These are phyloP conservation scores for Colletotrichum eleusines DNA, from an alignment of 2,329 filamentous ascomycete genomes.

Conservation along the genomic window DNA sequence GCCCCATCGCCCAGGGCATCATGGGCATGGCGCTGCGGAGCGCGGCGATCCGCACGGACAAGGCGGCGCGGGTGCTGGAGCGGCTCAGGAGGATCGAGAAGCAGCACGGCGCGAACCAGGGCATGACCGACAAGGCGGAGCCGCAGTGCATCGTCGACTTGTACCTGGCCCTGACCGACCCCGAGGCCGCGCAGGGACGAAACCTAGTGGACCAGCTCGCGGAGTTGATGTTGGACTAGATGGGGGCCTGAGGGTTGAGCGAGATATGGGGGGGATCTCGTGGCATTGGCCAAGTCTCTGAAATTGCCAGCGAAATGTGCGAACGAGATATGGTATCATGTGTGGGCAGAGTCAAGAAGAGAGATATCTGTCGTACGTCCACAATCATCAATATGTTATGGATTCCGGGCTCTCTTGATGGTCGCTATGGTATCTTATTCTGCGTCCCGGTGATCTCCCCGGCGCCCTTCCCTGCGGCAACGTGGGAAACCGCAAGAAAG, in stretches of 20 bases:
- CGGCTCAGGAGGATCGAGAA: background rate
- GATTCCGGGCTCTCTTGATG: background rate
- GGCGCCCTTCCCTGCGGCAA: background rate
- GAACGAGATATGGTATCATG: no score
- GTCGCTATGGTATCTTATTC: no score
- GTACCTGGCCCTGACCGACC: conserved; percentile 10
- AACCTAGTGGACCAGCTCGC: conserved; percentile 9
- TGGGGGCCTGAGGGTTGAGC: background rate
- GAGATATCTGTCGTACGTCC: no score
- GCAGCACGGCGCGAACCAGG: background rate
- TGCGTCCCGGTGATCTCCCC: background rate
- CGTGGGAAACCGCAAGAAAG: background rate
- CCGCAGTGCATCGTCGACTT: conserved; percentile 16
- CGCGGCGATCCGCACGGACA: background rate
- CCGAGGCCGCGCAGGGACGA: background rate
- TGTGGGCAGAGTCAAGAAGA: no score
- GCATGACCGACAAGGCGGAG: conserved; percentile 16
- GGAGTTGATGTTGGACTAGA: conserved; percentile 8
- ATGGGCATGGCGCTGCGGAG: conserved; percentile 18
- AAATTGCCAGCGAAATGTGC: no score
- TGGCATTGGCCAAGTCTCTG: background rate
- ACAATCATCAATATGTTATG: rapidly evolving
- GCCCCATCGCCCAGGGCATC: conserved; percentile 17
- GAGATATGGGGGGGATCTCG: background rate
- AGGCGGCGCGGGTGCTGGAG: background rate